Percentiles rank a stretch among this genome's conserved stretches.
These are phyloP conservation scores for Acacia pycnantha DNA, from an alignment of 331 rosid species.

Conservation along the genomic window DNA sequence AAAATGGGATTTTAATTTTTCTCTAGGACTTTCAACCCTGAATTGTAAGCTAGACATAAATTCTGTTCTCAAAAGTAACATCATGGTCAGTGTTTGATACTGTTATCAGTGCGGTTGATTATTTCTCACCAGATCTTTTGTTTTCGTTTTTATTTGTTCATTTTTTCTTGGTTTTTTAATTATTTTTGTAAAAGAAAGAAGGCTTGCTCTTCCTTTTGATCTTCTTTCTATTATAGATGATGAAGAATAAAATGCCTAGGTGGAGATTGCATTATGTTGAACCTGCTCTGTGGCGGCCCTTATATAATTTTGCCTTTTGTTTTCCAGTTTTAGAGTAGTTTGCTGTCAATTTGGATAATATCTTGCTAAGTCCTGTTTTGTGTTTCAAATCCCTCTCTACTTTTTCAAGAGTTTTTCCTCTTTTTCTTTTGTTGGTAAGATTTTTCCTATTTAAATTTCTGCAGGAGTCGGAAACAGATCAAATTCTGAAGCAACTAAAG, in stretches of 20 bases:
- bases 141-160: not conserved
- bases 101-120: not conserved
- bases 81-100: not conserved
- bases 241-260: not conserved
- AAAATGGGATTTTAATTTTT: not conserved
- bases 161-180: not conserved
- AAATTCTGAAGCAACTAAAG: constrained; percentile 77
- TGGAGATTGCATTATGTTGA: not conserved
- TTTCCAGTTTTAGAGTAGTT: constrained; percentile 13
- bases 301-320: not conserved
- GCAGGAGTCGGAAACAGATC: constrained; percentile 81
- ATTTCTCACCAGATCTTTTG: not conserved
- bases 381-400: constrained; percentile 1
- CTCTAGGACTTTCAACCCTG: not conserved
- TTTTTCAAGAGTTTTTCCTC: not conserved
- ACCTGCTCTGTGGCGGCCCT: not conserved
- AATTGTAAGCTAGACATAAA: not conserved
- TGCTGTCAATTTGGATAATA: constrained; percentile 14
- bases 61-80: not conserved
- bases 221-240: not conserved
- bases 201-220: not conserved
- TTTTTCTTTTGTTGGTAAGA: not conserved
- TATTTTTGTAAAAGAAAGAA: not conserved
- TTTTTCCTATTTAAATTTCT: constrained; percentile 19
- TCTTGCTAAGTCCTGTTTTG: constrained; percentile 18